Base-by-base conservation (phyloP, 2,329 filamentous ascomycete species). In the Fusarium pseudograminearum region DNA sequence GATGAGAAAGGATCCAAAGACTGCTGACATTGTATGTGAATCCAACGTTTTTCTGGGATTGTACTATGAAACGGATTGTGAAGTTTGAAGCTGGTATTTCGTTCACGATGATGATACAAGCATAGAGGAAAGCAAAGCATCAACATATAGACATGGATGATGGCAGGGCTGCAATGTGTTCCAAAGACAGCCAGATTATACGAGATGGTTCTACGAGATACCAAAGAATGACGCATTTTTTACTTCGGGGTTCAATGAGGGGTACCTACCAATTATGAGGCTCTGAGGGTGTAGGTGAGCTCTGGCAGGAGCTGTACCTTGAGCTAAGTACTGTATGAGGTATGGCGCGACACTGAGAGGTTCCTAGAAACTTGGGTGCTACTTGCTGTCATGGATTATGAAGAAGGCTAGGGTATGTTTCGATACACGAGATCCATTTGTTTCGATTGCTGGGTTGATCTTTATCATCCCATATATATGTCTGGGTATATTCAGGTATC, bases 1-100 rank as follows among this genome's bases (percentile, higher is more conserved):
- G 67, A 80, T 63, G 58, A 74, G 71, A 60, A 76, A 73, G 52
- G 79, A 66, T 38, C 79, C 75, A 68, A 79, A 71, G 47, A 70
- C 60, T 56, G 70, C 54, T 8, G 77, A 62, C 73, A 79, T 79
- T 53, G 33, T 44, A 28, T 52, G 20, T 55, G 34, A 40, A 40
- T 30, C 55, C 26, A 33, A 30, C 16, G 30, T 5, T 41, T 28
- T 18, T 30, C 36, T 52, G 34, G 10, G 22, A 41, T 30, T 52
- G n/a, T 26, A 41, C 48, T 52, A 30, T 52, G 11, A 30, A 24
- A 52, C 9, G 5, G 10, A 40, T 18, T 52, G 48, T 20, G 14
- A 18, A 52, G n/a, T 41, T 41, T 41, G 48, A 41, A 41, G 34
- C 24, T 38, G 41, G 40, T 20, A n/a, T 31, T 38, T 8, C 24